A percentile compares a stretch with the other conserved stretches of the same genome.
Evolutionary conservation across 2,329 filamentous ascomycete genomes (phyloP).

Genomic region (Curvularia hawaiiensis): DNA sequence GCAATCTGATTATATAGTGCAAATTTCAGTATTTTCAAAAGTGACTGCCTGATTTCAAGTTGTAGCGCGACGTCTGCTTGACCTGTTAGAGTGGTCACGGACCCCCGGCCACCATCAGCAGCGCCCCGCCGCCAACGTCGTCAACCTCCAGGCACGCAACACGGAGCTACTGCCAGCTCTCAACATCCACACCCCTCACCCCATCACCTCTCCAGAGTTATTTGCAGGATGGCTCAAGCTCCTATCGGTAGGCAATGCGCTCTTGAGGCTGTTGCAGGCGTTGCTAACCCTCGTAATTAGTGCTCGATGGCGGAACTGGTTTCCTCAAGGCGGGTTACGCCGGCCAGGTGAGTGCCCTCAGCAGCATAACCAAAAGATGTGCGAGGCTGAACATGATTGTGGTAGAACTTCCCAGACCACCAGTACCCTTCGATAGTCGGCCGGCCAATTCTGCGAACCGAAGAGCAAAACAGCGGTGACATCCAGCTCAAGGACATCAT

Average conservation of each 20-base stretch:
- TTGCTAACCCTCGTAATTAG: slow-evolving; percentile 57
- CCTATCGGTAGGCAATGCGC: slow-evolving; percentile 52
- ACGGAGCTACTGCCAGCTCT: slow-evolving; percentile 21
- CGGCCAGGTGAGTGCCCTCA: slow-evolving; percentile 66
- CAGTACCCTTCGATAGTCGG: slow-evolving; percentile 99
- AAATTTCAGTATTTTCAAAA: neutral
- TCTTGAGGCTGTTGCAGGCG: slow-evolving; percentile 11
- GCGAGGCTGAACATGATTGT: slow-evolving; percentile 14
- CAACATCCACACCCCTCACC: slow-evolving; percentile 14
- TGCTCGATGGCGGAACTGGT: slow-evolving; percentile 99
- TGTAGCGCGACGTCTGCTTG: slow-evolving; percentile 16
- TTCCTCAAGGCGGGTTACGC: slow-evolving; percentile 99
- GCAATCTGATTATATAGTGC: neutral
- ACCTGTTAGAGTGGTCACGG: slow-evolving; percentile 29
- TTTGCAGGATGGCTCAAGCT: slow-evolving; percentile 53
- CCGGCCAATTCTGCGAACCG: slow-evolving; percentile 93
- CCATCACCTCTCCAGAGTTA: slow-evolving; percentile 22
- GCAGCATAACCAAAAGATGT: neutral
- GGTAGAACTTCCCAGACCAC: slow-evolving; percentile 95
- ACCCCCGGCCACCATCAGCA: slow-evolving; percentile 24
- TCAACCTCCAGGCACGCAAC: slow-evolving; percentile 28
- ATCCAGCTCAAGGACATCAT: slow-evolving; percentile 95
- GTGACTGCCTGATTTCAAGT: slow-evolving; percentile 1
- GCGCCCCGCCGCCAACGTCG: slow-evolving; percentile 36
- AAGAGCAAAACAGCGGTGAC: slow-evolving; percentile 77